Evolutionary conservation across 495 filamentous ascomycete genomes (phyloP), one percentile per base, ranked within the genome.

Genomic region (Diplogelasinospora grovesii): DNA sequence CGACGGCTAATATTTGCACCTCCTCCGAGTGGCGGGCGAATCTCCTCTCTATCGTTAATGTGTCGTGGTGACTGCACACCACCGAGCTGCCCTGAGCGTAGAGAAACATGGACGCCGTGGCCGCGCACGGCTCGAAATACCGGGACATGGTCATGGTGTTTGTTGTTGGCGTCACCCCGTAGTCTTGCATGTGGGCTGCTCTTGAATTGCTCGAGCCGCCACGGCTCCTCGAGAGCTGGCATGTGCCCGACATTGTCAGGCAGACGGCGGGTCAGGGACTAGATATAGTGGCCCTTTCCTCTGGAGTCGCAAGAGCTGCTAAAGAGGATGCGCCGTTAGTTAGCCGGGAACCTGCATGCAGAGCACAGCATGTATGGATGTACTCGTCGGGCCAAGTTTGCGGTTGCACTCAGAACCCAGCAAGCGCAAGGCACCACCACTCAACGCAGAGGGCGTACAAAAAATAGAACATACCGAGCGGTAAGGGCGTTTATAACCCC

Each of bases 61-160:
- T 95, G 59, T 98, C 93, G 63, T 96, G 87, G 48, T 94, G 86
- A 19, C 86, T 73, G 54, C 85, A 89, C 11, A 92, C 66, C 36
- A 96, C 78, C 18, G 76, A 70, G 40, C 75, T 79, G 14, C 83
- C 83, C 58, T 94, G 86, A 25, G 86, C 77, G 60, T 88, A 94
- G 22, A 96, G 74, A 46, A 95, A 85, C 63, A 89, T 79, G 4
- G 85, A 86, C 3, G 83, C 85, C 8, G 88, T 94, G 32, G 89
- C 87, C 1, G 87, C 85, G 52, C 84, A 90, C 24, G 89, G 81
- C 48, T 89, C 84, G 50, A 95, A 86, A 42, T 74, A 75, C 49
- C 73, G 68, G 33, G 73, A 65, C 31, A 33, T 21, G 15, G 54
- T 41, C 22, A 45, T 39, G 5, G 48, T 58, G 44, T 69, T 73